A percentile compares a stretch with the other conserved stretches of the same genome.
phyloP scores from a whole-genome alignment of 75 land plant species.

The Pinus taeda region DNA sequence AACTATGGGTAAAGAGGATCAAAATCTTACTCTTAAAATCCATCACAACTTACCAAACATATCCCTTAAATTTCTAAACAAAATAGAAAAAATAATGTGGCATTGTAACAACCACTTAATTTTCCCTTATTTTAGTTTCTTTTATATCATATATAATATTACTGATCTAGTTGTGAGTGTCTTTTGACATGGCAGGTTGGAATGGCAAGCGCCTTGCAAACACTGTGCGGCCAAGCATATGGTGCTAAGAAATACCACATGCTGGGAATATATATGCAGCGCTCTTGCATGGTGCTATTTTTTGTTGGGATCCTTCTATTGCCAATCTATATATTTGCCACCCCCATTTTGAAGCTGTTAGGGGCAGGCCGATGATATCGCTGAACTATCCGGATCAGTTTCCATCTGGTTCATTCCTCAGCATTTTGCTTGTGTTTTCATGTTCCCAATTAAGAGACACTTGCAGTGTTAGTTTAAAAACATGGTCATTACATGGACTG shows the following conservation, averaged over 20 bases:
- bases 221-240: slow-evolving; percentile 87
- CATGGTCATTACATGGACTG: slow-evolving; percentile 35
- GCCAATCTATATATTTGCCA: slow-evolving; percentile 54
- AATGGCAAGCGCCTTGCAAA: slow-evolving; percentile 74
- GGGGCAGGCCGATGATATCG: slow-evolving; percentile 56
- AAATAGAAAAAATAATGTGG: no score
- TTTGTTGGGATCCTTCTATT: slow-evolving; percentile 36
- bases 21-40: no score
- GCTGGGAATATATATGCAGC: slow-evolving; percentile 71
- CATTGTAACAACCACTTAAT: no score
- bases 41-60: no score
- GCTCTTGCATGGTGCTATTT: slow-evolving; percentile 55
- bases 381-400: slow-evolving; percentile 49
- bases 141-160: no score
- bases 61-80: no score
- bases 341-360: slow-evolving; percentile 38
- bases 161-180: background rate
- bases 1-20: no score
- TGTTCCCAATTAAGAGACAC: slow-evolving; percentile 64
- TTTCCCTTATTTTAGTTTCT: no score
- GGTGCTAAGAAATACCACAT: slow-evolving; percentile 68
- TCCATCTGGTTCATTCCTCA: slow-evolving; percentile 53
- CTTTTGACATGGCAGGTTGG: slow-evolving; percentile 34
- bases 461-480: slow-evolving; percentile 72
- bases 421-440: slow-evolving; percentile 55